Conservation (phyloP, 176 grass and related monocot species). For the Calamus simplicifolius region DNA sequence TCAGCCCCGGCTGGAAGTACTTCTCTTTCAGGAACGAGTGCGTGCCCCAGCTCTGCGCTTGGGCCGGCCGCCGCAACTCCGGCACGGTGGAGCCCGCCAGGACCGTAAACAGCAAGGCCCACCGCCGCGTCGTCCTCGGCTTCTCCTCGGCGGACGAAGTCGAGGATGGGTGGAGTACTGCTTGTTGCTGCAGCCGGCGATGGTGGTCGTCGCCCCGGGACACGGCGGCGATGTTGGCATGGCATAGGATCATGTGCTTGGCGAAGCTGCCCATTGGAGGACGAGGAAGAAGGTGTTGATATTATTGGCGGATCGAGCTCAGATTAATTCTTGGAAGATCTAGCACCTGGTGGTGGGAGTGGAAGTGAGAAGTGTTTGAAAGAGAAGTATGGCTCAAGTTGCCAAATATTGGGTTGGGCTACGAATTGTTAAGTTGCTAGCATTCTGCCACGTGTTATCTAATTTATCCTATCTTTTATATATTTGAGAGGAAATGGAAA, state of each 20-base stretch:
- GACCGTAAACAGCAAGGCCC: constrained; percentile 19
- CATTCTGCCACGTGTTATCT: too few species aligned
- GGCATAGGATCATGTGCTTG: constrained; percentile 73
- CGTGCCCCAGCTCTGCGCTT: constrained; percentile 67
- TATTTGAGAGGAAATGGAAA: too few species aligned
- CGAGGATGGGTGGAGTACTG: constrained; percentile 24
- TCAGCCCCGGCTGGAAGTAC: constrained; percentile 62
- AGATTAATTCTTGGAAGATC: not conserved
- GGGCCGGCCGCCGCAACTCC: not conserved
- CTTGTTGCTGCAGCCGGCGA: not conserved
- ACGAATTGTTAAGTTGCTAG: too few species aligned
- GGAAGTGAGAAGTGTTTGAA: not conserved
- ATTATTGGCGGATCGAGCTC: not conserved
- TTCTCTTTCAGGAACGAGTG: constrained; percentile 64
- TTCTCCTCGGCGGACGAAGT: constrained; percentile 15
- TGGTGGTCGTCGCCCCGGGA: not conserved
- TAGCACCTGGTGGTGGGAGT: not conserved
- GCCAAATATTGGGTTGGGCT: too few species aligned
- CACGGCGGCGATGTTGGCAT: constrained; percentile 13
- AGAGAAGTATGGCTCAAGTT: too few species aligned
- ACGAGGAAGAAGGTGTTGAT: not conserved
- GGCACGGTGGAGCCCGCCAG: constrained; percentile 26
- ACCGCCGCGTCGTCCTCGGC: constrained; percentile 18
- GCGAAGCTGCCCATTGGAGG: constrained; percentile 59
- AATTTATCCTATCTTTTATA: too few species aligned